Conservation (phyloP, 2,329 filamentous ascomycete species). For the Lecanicillium sp. region DNA sequence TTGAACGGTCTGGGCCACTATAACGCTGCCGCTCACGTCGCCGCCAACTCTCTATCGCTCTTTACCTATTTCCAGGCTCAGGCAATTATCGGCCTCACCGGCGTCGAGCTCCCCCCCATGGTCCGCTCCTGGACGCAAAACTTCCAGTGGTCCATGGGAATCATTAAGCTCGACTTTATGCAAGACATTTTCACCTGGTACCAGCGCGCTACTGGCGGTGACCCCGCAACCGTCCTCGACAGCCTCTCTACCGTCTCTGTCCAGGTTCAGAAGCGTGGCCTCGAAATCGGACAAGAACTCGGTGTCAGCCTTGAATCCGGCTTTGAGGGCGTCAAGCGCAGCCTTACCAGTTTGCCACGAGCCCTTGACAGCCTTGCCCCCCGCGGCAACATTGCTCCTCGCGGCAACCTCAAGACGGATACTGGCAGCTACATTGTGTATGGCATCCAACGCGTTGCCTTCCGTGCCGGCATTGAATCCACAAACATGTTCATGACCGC, state of each 20-base stretch:
- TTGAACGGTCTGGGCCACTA: conserved; percentile 86
- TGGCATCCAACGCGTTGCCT: conserved; percentile 85
- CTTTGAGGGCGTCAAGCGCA: conserved; percentile 36
- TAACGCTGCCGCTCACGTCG: conserved; percentile 90
- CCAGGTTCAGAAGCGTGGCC: conserved; percentile 62
- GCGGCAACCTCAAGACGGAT: conserved; percentile 42
- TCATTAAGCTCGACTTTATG: conserved; percentile 80
- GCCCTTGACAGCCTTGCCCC: conserved; percentile 38
- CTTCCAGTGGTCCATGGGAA: conserved; percentile 97
- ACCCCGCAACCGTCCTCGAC: conserved; percentile 69
- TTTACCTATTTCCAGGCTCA: conserved; percentile 93
- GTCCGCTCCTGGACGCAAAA: conserved; percentile 93
- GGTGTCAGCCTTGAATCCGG: conserved; percentile 24
- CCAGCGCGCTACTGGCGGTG: conserved; percentile 84
- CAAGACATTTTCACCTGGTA: conserved; percentile 92
- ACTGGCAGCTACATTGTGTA: conserved; percentile 56
- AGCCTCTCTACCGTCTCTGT: conserved; percentile 69
- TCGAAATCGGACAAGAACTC: too few species aligned
- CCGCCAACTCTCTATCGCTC: conserved; percentile 86
- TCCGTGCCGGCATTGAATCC: conserved; percentile 73
- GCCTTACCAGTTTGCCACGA: conserved; percentile 41
- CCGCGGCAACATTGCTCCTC: too few species aligned
- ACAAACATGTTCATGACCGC: conserved; percentile 94
- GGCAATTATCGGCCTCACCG: conserved; percentile 80
- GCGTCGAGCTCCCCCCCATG: conserved; percentile 75